phyloP scores from a whole-genome alignment of 345 rosid species.

The Gossypium herbaceum region DNA sequence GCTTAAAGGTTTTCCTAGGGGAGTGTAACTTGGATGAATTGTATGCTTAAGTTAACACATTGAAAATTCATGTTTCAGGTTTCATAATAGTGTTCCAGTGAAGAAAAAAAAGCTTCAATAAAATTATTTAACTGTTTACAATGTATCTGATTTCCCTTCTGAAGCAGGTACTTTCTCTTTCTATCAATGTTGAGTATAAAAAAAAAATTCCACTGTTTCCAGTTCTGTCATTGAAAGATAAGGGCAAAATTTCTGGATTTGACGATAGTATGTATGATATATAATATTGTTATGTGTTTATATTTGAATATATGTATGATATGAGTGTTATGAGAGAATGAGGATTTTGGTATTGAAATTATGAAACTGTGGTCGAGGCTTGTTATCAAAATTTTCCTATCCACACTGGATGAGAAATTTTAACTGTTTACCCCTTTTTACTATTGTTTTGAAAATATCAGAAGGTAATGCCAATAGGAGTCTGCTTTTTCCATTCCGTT shows the following conservation, averaged over 20 bases:
- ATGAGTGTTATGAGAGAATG: too few species aligned
- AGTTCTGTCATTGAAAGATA: not conserved
- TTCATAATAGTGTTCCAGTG: conserved; percentile 12
- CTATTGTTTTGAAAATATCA: not conserved
- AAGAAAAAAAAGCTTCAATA: conserved; percentile 24
- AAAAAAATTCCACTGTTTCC: not conserved
- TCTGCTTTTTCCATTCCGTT: not conserved
- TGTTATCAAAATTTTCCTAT: too few species aligned
- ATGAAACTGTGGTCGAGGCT: not conserved
- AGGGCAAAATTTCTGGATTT: not conserved
- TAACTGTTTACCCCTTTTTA: too few species aligned
- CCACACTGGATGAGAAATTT: too few species aligned
- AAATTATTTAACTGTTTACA: not conserved
- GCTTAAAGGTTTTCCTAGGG: conserved; percentile 77
- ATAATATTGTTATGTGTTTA: not conserved
- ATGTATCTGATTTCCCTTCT: not conserved
- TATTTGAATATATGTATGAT: too few species aligned
- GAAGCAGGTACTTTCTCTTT: not conserved
- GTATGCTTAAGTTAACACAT: conserved; percentile 32
- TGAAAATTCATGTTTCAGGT: not conserved
- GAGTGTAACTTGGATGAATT: conserved; percentile 79
- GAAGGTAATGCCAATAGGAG: not conserved
- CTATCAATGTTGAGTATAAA: not conserved
- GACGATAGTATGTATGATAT: not conserved
- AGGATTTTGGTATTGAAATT: not conserved